phyloP scores from a whole-genome alignment of 345 rosid species.

The Eucalyptus erythrocorys region DNA sequence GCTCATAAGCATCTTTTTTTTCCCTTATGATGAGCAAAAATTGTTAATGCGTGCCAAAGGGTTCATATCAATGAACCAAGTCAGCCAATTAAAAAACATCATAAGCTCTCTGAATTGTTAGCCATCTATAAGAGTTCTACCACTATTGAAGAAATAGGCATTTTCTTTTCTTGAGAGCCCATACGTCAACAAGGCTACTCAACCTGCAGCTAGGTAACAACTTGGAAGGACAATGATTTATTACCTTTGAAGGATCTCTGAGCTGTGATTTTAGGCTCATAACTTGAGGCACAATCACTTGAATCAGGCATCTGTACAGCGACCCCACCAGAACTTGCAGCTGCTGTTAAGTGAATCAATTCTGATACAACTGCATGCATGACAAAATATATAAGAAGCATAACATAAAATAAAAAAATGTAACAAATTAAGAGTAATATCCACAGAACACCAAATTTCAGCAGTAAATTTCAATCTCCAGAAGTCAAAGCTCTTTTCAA shows the following conservation, averaged over 20 bases:
- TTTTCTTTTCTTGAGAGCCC: neutral
- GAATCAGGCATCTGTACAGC: conserved; percentile 84
- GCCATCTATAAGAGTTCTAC: neutral
- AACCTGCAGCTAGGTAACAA: neutral
- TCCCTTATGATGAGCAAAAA: neutral
- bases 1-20: neutral
- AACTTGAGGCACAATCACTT: conserved; percentile 86
- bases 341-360: conserved; percentile 82
- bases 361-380: conserved; percentile 74
- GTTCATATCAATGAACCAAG: neutral
- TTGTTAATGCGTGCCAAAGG: neutral
- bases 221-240: neutral
- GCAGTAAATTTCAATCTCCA: neutral
- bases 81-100: neutral
- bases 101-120: neutral
- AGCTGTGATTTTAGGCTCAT: conserved; percentile 76
- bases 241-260: conserved; percentile 84
- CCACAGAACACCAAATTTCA: neutral
- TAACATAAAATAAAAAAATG: neutral
- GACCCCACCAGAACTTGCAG: conserved; percentile 68
- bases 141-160: neutral
- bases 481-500: neutral
- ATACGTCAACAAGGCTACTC: neutral
- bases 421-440: neutral
- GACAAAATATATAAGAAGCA: neutral